Conservation (phyloP, 2,329 filamentous ascomycete species). For the Curvularia sp. region DNA sequence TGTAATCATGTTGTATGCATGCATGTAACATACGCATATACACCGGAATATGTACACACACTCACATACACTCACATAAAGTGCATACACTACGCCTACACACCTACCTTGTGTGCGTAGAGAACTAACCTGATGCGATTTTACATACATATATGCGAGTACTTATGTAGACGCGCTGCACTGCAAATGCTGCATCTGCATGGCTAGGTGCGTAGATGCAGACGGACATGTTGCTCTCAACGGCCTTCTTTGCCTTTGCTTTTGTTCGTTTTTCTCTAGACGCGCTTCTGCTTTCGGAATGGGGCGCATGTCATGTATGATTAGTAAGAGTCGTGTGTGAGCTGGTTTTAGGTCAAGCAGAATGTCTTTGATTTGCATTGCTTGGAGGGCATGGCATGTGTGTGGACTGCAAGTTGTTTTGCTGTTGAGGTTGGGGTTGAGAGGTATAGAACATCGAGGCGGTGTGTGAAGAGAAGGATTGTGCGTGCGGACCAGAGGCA, state of each 20-base stretch:
- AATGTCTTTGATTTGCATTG: background rate
- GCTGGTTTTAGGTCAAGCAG: background rate
- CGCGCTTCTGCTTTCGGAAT: background rate
- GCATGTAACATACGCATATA: background rate
- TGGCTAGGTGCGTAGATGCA: too few relatives aligned
- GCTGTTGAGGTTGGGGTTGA: background rate
- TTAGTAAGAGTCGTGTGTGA: background rate
- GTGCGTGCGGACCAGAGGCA: background rate
- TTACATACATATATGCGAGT: background rate
- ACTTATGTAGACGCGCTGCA: too few relatives aligned
- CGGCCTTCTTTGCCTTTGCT: background rate
- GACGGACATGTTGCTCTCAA: too few relatives aligned
- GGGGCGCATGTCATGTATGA: background rate
- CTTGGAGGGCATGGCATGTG: background rate
- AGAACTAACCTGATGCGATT: background rate
- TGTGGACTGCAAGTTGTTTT: background rate
- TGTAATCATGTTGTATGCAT: background rate
- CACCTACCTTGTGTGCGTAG: background rate
- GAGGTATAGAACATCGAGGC: background rate
- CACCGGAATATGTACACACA: background rate
- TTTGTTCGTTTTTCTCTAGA: background rate
- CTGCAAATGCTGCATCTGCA: too few relatives aligned
- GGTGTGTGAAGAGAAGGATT: background rate
- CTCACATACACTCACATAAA: background rate
- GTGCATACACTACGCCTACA: too few relatives aligned